A percentile compares a stretch with the other conserved stretches of the same genome.
Evolutionary conservation across 1,139 yeast species (phyloP).

Genomic region (Pneumocystis oryctolagi): DNA sequence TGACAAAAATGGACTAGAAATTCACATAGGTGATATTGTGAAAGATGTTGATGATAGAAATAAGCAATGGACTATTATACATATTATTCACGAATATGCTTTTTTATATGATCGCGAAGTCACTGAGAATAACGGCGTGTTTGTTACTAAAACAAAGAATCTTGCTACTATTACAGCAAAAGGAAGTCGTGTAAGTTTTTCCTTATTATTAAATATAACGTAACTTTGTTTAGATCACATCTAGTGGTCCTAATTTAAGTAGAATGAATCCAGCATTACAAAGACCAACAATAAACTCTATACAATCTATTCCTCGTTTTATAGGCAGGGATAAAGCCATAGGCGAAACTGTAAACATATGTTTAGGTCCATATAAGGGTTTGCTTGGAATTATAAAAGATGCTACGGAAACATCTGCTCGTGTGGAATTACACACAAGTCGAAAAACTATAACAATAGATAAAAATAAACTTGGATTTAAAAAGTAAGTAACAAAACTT

Average conservation of each 20-base stretch:
- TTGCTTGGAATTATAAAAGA: slow-evolving; percentile 86
- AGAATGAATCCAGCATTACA: slow-evolving; percentile 62
- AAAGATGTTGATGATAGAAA: slow-evolving; percentile 65
- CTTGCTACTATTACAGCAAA: slow-evolving; percentile 76
- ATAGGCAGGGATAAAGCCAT: slow-evolving; percentile 71
- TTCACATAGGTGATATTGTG: slow-evolving; percentile 82
- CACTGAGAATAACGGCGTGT: slow-evolving; percentile 79
- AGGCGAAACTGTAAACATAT: slow-evolving; percentile 72
- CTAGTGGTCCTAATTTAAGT: slow-evolving; percentile 34
- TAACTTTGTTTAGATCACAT: slow-evolving; percentile 34
- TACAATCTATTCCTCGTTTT: slow-evolving; percentile 26
- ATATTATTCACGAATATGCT: slow-evolving; percentile 63
- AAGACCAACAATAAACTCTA: slow-evolving; percentile 25
- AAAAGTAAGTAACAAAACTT: slow-evolving; percentile 16
- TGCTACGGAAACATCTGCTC: slow-evolving; percentile 77
- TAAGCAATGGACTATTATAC: slow-evolving; percentile 77
- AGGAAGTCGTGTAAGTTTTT: slow-evolving; percentile 40
- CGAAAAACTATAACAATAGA: slow-evolving; percentile 75
- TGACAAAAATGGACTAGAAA: slow-evolving; percentile 70
- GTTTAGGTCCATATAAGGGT: slow-evolving; percentile 81
- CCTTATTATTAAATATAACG: slow-evolving; percentile 12
- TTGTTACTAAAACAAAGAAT: slow-evolving; percentile 60
- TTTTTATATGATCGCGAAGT: slow-evolving; percentile 70
- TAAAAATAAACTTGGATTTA: slow-evolving; percentile 60
- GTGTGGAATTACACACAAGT: slow-evolving; percentile 87